Percentiles rank a stretch among this genome's conserved stretches.
These are phyloP conservation scores for Scleroderma bovista DNA, from an alignment of 768 basidiomycete species.

Conservation along the genomic window DNA sequence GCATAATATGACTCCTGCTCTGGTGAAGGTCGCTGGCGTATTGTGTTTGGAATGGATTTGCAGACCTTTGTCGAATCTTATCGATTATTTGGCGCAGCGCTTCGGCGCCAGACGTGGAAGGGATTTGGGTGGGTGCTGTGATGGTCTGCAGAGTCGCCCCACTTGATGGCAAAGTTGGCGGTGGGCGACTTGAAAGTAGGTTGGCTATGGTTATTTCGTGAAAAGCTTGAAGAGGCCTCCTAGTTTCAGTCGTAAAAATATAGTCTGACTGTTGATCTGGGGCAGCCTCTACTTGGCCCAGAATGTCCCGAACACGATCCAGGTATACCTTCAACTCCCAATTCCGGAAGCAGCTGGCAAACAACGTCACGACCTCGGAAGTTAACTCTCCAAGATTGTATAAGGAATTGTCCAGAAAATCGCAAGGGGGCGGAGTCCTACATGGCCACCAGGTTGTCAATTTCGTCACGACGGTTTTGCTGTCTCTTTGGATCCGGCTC, in stretches of 20 bases:
- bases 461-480: not conserved
- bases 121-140: not conserved
- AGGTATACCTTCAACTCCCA: conserved; percentile 12
- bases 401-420: not conserved
- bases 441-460: not conserved
- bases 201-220: not conserved
- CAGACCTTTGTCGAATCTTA: not conserved
- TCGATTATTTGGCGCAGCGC: not conserved
- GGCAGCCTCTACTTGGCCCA: not conserved
- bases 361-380: not conserved
- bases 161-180: not conserved
- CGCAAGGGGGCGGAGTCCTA: conserved; percentile 1
- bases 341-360: conserved; percentile 13
- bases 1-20: not conserved
- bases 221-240: not conserved
- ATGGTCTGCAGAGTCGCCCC: not conserved
- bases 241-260: not conserved
- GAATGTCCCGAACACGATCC: conserved; percentile 2
- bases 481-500: not conserved
- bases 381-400: conserved; percentile 7
- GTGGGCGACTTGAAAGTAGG: not conserved
- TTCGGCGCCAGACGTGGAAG: not conserved
- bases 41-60: not conserved
- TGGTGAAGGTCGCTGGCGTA: not conserved
- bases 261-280: not conserved